phyloP scores from a whole-genome alignment of 1,284 basidiomycete species.

The Dichomitus squalens region DNA sequence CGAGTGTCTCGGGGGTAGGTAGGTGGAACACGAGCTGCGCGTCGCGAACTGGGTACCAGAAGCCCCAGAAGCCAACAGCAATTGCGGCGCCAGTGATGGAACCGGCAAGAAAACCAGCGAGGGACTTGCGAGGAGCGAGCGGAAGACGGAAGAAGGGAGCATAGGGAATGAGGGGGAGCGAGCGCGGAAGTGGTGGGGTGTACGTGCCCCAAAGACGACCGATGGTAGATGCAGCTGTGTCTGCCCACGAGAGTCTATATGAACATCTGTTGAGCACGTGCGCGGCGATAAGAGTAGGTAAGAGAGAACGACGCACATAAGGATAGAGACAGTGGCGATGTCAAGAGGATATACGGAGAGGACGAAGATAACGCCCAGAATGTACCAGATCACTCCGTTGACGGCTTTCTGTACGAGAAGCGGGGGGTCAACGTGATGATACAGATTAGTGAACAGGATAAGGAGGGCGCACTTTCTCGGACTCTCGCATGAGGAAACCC shows the following conservation, averaged over 20 bases:
- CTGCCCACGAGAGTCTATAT: slow-evolving; percentile 90
- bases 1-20: slow-evolving; percentile 17
- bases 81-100: slow-evolving; percentile 76
- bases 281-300: neutral
- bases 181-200: slow-evolving; percentile 76
- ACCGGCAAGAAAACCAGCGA: slow-evolving; percentile 90
- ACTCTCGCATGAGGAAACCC: slow-evolving; percentile 93
- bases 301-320: slow-evolving; percentile 70
- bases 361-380: slow-evolving; percentile 86
- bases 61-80: slow-evolving; percentile 80
- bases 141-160: slow-evolving; percentile 63
- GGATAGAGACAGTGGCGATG: slow-evolving; percentile 84
- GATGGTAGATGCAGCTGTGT: slow-evolving; percentile 93
- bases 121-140: slow-evolving; percentile 82
- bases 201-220: slow-evolving; percentile 83
- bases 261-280: neutral
- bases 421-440: neutral
- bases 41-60: slow-evolving; percentile 49
- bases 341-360: slow-evolving; percentile 84
- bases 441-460: neutral
- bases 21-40: slow-evolving; percentile 36
- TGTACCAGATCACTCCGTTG: slow-evolving; percentile 96
- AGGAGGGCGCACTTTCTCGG: slow-evolving; percentile 68
- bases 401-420: slow-evolving; percentile 54
- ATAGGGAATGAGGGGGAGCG: slow-evolving; percentile 62